Conservation (phyloP, 2,329 filamentous ascomycete species). For the Colletotrichum cordylinicola region DNA sequence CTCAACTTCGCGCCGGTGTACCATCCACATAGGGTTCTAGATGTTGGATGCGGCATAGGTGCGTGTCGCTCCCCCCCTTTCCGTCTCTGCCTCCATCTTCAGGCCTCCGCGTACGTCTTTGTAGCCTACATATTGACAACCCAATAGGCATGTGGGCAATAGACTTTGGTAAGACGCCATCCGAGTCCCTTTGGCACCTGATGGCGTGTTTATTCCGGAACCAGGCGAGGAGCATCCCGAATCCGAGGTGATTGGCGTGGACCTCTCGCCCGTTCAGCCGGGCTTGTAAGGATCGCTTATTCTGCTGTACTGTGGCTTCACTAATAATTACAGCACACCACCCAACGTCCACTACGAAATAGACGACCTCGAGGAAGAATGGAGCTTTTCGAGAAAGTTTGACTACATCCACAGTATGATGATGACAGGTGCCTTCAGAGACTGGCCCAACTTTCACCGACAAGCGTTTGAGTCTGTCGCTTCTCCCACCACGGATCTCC, state of each 20-base stretch:
- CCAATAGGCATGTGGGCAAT: slow-evolving; percentile 54
- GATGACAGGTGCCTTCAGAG: slow-evolving; percentile 32
- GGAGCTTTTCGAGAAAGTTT: slow-evolving; percentile 41
- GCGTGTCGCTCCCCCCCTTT: slow-evolving; percentile 14
- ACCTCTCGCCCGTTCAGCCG: slow-evolving; percentile 54
- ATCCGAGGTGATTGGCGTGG: slow-evolving; percentile 46
- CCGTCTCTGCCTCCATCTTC: not conserved
- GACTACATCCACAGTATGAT: slow-evolving; percentile 41
- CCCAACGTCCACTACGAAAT: slow-evolving; percentile 52
- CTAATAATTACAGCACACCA: slow-evolving; percentile 31
- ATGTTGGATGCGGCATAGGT: slow-evolving; percentile 57
- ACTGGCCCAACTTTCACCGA: slow-evolving; percentile 31
- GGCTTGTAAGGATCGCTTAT: slow-evolving; percentile 13
- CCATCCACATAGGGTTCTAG: slow-evolving; percentile 47
- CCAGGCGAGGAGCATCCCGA: slow-evolving; percentile 45
- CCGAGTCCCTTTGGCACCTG: not conserved
- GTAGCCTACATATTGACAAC: not conserved
- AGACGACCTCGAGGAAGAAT: slow-evolving; percentile 65
- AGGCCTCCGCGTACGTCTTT: not conserved
- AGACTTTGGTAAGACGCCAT: slow-evolving; percentile 44
- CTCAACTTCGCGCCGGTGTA: slow-evolving; percentile 50
- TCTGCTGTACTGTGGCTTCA: not conserved
- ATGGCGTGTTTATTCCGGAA: not conserved
- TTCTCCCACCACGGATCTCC: not conserved
- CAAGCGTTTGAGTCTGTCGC: slow-evolving; percentile 25